Evolutionary conservation across 148 eudicot genomes (phyloP).

Genomic region (Dianthus caryophyllus): DNA sequence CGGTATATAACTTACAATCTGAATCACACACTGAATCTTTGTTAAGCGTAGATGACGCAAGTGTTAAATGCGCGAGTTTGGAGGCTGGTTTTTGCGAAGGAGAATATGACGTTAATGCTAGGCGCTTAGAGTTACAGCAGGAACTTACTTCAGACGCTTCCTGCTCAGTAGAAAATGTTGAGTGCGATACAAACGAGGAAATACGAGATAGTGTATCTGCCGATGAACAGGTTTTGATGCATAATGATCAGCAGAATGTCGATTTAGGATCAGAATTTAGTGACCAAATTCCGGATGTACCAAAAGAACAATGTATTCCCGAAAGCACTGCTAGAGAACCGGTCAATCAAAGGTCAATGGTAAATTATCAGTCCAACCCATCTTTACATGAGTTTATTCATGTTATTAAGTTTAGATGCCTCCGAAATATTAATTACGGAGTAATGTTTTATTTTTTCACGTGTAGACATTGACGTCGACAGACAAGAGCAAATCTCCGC

Average conservation of each 20-base stretch:
- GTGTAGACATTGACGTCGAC: conserved; percentile 26
- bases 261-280: conserved; percentile 19
- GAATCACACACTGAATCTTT: conserved; percentile 3
- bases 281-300: conserved; percentile 13
- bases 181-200: conserved; percentile 21
- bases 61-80: conserved; percentile 9
- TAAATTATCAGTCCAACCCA: conserved; percentile 11
- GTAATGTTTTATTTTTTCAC: conserved; percentile 14
- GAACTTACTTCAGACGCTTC: conserved; percentile 14
- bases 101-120: conserved; percentile 23
- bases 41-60: background rate
- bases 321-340: conserved; percentile 3
- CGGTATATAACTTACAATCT: background rate
- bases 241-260: conserved; percentile 15
- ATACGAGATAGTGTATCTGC: conserved; percentile 19
- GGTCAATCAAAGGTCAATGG: conserved; percentile 29
- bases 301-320: conserved; percentile 10
- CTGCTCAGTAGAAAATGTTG: conserved; percentile 1
- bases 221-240: conserved; percentile 8
- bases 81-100: conserved; percentile 19
- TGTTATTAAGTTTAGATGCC: background rate
- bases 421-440: conserved; percentile 13
- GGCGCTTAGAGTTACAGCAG: conserved; percentile 24
- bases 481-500: conserved; percentile 27
- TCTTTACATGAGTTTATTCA: background rate